These are phyloP conservation scores for Vicia villosa DNA, from an alignment of 306 rosid species.

Conservation along the genomic window DNA sequence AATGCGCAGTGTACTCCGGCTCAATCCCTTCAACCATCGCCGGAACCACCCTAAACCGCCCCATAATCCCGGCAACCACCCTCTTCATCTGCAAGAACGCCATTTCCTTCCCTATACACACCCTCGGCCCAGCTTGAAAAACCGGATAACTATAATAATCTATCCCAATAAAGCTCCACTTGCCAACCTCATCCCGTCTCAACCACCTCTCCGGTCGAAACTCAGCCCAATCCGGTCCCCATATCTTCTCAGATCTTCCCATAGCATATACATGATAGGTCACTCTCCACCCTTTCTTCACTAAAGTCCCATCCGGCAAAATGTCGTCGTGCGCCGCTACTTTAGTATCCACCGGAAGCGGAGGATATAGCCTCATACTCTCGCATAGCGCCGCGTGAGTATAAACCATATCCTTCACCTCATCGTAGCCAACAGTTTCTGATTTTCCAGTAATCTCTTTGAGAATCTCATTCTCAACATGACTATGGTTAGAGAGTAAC, in stretches of 20 bases:
- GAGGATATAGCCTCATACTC: slow-evolving; percentile 76
- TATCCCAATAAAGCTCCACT: slow-evolving; percentile 56
- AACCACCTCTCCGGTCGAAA: slow-evolving; percentile 75
- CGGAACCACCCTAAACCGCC: slow-evolving; percentile 56
- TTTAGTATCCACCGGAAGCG: slow-evolving; percentile 51
- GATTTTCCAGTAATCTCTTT: slow-evolving; percentile 40
- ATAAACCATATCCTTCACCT: slow-evolving; percentile 60
- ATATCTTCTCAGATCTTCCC: slow-evolving; percentile 63
- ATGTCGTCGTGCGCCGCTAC: slow-evolving; percentile 48
- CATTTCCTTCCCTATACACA: slow-evolving; percentile 80
- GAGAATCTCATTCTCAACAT: slow-evolving; percentile 43
- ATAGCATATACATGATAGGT: slow-evolving; percentile 58
- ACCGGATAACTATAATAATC: slow-evolving; percentile 63
- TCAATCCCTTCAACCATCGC: slow-evolving; percentile 28
- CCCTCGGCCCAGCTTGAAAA: slow-evolving; percentile 84
- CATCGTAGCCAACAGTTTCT: slow-evolving; percentile 34
- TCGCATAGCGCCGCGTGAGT: slow-evolving; percentile 72
- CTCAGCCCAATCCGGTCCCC: slow-evolving; percentile 70
- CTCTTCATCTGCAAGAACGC: slow-evolving; percentile 86
- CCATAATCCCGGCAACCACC: slow-evolving; percentile 54
- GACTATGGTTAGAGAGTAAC: slow-evolving; percentile 50
- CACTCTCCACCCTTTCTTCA: slow-evolving; percentile 62
- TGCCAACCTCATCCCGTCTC: slow-evolving; percentile 28
- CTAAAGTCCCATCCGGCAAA: slow-evolving; percentile 63
- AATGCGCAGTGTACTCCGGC: slow-evolving; percentile 41